Percentiles rank a stretch among this genome's conserved stretches.
Evolutionary conservation across 2,329 filamentous ascomycete genomes (phyloP).

Genomic region (Fusarium miscanthi): DNA sequence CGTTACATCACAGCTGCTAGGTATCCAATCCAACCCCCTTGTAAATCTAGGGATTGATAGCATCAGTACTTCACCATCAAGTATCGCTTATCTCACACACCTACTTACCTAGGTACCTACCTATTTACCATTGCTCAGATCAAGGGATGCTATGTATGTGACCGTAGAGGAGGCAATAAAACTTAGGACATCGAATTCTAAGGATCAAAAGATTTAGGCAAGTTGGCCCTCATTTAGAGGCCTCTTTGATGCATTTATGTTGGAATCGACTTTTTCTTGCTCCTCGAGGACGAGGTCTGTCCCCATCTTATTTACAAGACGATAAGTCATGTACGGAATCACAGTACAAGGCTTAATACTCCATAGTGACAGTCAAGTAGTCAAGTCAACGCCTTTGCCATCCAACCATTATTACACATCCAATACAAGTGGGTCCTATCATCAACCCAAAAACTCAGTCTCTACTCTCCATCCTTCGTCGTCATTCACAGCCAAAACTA

Average conservation of each 20-base stretch:
- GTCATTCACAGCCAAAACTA: not conserved
- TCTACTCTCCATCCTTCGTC: not conserved
- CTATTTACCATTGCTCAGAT: not conserved
- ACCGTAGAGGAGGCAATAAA: not conserved
- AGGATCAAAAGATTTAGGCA: not conserved
- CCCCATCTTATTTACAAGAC: not conserved
- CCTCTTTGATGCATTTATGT: not conserved
- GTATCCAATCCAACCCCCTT: slow-evolving; percentile 16
- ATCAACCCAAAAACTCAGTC: slow-evolving; percentile 27
- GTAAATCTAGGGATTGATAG: not conserved
- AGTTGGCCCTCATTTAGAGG: not conserved
- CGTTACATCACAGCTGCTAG: slow-evolving; percentile 37
- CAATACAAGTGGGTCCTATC: slow-evolving; percentile 34
- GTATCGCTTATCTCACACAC: not conserved
- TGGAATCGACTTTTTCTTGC: not conserved
- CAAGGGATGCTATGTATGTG: not conserved
- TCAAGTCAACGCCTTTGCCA: not conserved
- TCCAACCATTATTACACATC: slow-evolving; percentile 15
- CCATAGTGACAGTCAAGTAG: not conserved
- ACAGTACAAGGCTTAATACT: not conserved
- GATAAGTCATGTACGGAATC: not conserved
- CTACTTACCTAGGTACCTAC: too few species aligned
- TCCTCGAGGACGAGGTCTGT: not conserved
- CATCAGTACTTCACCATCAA: not conserved
- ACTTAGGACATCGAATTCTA: not conserved